Percentiles rank a stretch among this genome's conserved stretches.
Conservation (phyloP, 345 rosid genomes). For the Populus alba region DNA sequence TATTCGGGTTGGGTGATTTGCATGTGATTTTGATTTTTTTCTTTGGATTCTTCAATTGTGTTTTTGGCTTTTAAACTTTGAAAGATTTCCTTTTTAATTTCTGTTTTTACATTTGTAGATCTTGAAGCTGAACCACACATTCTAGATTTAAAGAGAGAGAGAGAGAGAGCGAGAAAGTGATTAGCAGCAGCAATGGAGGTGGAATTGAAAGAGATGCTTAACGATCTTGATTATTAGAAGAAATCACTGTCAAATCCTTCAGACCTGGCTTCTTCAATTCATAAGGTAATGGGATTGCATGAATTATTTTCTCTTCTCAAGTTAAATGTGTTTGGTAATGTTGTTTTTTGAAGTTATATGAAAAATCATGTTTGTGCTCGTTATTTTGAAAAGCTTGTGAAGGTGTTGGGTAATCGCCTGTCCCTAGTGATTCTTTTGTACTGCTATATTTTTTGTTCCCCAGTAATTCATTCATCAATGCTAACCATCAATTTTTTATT, state of each 20-base stretch:
- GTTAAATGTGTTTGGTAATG: background rate
- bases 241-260: conserved; percentile 53
- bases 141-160: background rate
- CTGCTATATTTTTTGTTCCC: too few relatives aligned
- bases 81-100: too few relatives aligned
- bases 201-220: conserved; percentile 58
- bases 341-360: background rate
- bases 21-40: too few relatives aligned
- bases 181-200: conserved; percentile 50
- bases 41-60: too few relatives aligned
- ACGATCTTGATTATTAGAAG: conserved; percentile 57
- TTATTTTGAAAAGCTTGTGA: background rate
- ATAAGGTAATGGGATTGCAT: conserved; percentile 38
- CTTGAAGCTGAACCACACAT: background rate
- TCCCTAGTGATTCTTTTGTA: too few relatives aligned
- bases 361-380: background rate
- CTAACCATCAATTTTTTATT: too few relatives aligned
- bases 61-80: too few relatives aligned
- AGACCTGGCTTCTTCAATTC: conserved; percentile 41
- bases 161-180: background rate
- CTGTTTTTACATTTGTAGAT: too few relatives aligned
- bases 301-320: background rate
- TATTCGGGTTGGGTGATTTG: too few relatives aligned
- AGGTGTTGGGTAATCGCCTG: too few relatives aligned
- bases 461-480: too few relatives aligned